Evolutionary conservation across 2,329 filamentous ascomycete species (phyloP).

Genomic region (Claviceps fusiformis): DNA sequence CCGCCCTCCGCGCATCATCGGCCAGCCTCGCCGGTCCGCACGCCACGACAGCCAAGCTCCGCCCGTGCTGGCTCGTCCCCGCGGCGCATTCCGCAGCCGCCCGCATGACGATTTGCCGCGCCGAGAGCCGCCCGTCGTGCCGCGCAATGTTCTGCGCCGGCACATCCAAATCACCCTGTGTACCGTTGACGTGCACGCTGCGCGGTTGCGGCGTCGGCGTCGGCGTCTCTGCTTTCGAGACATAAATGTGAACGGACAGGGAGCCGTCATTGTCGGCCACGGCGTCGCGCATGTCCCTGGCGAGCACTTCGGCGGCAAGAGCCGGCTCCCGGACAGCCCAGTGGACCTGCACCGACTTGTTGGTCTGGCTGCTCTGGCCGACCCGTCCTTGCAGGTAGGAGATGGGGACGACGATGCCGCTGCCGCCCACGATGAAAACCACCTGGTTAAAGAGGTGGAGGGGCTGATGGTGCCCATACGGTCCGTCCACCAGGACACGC

Average conservation of each 20-base stretch:
- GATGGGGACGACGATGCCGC: constrained; percentile 28
- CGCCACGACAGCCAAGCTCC: constrained; percentile 26
- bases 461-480: constrained; percentile 27
- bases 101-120: constrained; percentile 16
- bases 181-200: neutral
- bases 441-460: constrained; percentile 25
- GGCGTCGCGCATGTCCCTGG: constrained; percentile 17
- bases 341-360: constrained; percentile 20
- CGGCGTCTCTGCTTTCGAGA: constrained; percentile 13
- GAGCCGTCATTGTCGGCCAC: constrained; percentile 13
- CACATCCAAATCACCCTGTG: constrained; percentile 1
- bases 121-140: constrained; percentile 20
- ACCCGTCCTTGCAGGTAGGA: constrained; percentile 23
- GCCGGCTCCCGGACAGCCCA: constrained; percentile 30
- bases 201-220: neutral
- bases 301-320: constrained; percentile 22
- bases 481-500: constrained; percentile 29
- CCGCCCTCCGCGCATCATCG: constrained; percentile 26
- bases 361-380: constrained; percentile 4
- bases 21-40: constrained; percentile 32
- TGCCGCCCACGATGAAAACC: constrained; percentile 31
- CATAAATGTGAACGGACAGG: constrained; percentile 23
- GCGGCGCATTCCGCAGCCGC: constrained; percentile 11
- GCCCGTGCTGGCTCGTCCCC: constrained; percentile 3
- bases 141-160: constrained; percentile 10